These are phyloP conservation scores for Kokia cookei DNA, from an alignment of 441 rosid species.

Conservation along the genomic window DNA sequence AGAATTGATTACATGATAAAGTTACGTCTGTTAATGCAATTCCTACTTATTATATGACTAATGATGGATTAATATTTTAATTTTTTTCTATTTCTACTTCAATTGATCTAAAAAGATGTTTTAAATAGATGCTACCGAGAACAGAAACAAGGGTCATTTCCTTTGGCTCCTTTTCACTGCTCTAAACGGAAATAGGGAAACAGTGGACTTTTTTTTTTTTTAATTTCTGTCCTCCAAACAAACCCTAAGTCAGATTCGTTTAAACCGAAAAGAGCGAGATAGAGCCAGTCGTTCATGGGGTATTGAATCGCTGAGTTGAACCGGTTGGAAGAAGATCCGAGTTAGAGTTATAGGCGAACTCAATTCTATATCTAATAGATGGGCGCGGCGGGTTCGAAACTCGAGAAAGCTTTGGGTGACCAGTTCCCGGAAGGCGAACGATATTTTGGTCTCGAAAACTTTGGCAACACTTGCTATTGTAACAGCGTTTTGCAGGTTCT, in stretches of 20 bases:
- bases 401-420: slow-evolving; percentile 98
- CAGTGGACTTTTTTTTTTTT: not conserved
- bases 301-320: slow-evolving; percentile 22
- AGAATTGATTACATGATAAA: too few species aligned
- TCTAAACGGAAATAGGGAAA: not conserved
- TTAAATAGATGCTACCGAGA: not conserved
- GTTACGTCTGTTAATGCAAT: too few species aligned
- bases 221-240: not conserved
- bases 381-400: slow-evolving; percentile 99
- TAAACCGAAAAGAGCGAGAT: not conserved
- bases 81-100: too few species aligned
- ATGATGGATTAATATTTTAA: too few species aligned
- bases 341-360: slow-evolving; percentile 10
- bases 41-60: too few species aligned
- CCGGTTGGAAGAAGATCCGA: slow-evolving; percentile 32
- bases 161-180: not conserved
- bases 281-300: not conserved
- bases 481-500: slow-evolving; percentile 96
- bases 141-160: not conserved
- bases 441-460: slow-evolving; percentile 95
- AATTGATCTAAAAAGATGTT: too few species aligned
- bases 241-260: not conserved
- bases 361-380: slow-evolving; percentile 29
- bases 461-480: slow-evolving; percentile 97
- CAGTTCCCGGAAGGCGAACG: slow-evolving; percentile 99